phyloP scores from a whole-genome alignment of 2,329 filamentous ascomycete genomes.

The Colletotrichum sp. region DNA sequence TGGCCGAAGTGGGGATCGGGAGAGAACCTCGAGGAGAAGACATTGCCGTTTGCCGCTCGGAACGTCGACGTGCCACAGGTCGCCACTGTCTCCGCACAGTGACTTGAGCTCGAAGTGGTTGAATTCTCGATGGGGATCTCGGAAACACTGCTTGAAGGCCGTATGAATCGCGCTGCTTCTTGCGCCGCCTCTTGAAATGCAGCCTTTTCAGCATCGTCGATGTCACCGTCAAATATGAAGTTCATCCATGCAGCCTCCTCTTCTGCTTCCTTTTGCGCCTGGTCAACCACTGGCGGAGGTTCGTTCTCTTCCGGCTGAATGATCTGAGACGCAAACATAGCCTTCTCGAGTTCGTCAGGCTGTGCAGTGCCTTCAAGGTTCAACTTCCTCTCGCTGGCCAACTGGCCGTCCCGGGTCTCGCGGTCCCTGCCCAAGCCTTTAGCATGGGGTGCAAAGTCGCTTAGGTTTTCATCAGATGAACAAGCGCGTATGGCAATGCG shows the following conservation, averaged over 20 bases:
- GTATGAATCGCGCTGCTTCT: background rate
- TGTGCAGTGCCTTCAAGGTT: background rate
- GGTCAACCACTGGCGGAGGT: background rate
- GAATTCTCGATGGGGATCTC: no score
- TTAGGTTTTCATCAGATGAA: background rate
- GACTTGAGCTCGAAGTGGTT: background rate
- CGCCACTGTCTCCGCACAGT: background rate
- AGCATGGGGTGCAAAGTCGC: background rate
- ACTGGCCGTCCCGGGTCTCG: background rate
- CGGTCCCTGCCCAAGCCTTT: background rate
- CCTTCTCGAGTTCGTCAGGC: background rate
- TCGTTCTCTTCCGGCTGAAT: background rate
- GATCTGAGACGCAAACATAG: background rate
- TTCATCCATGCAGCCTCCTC: constrained; percentile 1
- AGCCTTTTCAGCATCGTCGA: background rate
- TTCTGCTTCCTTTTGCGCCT: background rate
- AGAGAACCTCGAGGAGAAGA: background rate
- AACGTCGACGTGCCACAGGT: background rate
- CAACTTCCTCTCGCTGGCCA: background rate
- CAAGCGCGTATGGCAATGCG: background rate
- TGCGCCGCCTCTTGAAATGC: constrained; percentile 1
- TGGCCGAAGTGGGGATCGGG: background rate
- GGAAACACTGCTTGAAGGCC: background rate
- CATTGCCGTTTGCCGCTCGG: background rate
- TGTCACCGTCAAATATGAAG: constrained; percentile 11